These are phyloP conservation scores for Hamigera avellanea DNA, from an alignment of 495 filamentous ascomycete genomes.

Conservation along the genomic window DNA sequence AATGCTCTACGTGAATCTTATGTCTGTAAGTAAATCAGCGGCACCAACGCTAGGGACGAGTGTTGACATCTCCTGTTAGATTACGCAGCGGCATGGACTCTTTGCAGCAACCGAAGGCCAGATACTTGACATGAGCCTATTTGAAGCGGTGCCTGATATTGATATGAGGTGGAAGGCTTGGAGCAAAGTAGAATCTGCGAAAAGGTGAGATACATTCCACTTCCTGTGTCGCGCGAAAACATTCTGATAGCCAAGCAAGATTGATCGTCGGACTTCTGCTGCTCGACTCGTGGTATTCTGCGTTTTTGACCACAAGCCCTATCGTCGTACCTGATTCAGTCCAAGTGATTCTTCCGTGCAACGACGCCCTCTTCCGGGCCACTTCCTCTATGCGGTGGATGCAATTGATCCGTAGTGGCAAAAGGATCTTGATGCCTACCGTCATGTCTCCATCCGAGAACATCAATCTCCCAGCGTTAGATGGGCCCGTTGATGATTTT, in stretches of 20 bases:
- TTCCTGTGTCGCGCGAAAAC: not conserved
- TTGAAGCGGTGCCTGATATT: constrained; percentile 33
- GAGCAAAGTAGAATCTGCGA: constrained; percentile 39
- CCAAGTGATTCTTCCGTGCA: constrained; percentile 36
- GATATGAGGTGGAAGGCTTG: constrained; percentile 43
- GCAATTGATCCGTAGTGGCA: constrained; percentile 28
- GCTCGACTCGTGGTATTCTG: constrained; percentile 40
- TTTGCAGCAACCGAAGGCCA: constrained; percentile 36
- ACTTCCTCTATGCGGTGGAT: constrained; percentile 35
- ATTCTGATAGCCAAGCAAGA: constrained; percentile 9
- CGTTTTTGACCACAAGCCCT: constrained; percentile 35
- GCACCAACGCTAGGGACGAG: too few species aligned
- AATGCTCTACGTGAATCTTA: constrained; percentile 39
- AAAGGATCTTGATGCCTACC: constrained; percentile 27
- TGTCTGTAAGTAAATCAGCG: constrained; percentile 25
- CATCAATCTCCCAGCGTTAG: constrained; percentile 23
- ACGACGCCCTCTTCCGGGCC: constrained; percentile 33
- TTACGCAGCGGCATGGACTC: constrained; percentile 38
- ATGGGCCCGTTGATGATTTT: constrained; percentile 24
- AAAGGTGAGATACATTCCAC: constrained; percentile 32
- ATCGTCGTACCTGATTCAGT: constrained; percentile 36
- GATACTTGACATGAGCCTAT: constrained; percentile 32
- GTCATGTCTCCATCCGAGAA: constrained; percentile 28
- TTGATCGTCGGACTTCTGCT: constrained; percentile 37
- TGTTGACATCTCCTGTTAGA: constrained; percentile 13